Base-by-base conservation (phyloP, 306 rosid species). In the Rosa persica region DNA sequence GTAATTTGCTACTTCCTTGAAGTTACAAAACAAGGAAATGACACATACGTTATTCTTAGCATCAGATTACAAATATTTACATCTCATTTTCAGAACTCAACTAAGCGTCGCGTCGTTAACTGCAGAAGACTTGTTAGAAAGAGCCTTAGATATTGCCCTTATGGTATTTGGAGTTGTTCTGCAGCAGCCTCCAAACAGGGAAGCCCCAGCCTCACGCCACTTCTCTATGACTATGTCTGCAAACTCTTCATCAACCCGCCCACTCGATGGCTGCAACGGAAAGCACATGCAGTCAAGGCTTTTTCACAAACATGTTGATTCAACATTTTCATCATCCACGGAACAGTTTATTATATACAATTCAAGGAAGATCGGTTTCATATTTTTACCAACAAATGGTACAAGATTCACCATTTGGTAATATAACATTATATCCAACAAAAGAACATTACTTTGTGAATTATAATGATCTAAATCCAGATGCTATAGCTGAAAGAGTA, bases 101-200 rank as follows among this genome's bases (percentile, higher is more conserved):
- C 36, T 76, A 47, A 22, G 38, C 61, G 40, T 48, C 25, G 38
- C 61, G 40, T 48, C 25, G 0, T 13, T 74, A 22, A 11, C 39
- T 8, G 34, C 8, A 55, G 81, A 22, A 44, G 67, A 22, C 81
- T 88, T 85, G 43, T 42, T 82, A 2, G 67, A 75, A 60, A 92
- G 83, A 42, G 88, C 92, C 62, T 69, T 85, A 9, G 87, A 47
- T 69, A 90, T 89, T 89, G 91, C 98, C 77, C 83, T 78, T 73
- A 95, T 87, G 19, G 98, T 92, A 4, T 87, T 83, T 27, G 98
- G 98, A 72, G 93, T 90, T 44, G 98, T 95, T 80, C 95, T 89
- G 84, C 98, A 92, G 74, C 98, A 95, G 20, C 98, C 98, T 57
- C 98, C 98, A 60, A 95, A 89, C 8, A 95, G 72, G 38, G 93